Percentiles rank a stretch among this genome's conserved stretches.
phyloP scores from a whole-genome alignment of 1,284 basidiomycete species.

The Pseudomicrostroma phylloplanum region DNA sequence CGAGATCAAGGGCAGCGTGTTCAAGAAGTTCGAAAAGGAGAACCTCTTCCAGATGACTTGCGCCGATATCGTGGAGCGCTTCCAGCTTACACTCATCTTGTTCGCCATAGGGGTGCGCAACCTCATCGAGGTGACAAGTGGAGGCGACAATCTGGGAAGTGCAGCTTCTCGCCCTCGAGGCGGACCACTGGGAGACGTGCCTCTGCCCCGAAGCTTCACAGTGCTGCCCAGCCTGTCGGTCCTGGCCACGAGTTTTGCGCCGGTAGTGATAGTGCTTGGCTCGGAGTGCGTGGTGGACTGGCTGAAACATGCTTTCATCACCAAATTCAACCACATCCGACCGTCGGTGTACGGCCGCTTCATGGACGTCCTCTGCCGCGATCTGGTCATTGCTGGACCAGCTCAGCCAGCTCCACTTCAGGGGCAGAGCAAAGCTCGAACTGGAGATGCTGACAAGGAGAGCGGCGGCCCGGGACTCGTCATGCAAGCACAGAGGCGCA shows the following conservation, averaged over 20 bases:
- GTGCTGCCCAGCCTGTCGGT: constrained; percentile 51
- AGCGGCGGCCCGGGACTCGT: background rate
- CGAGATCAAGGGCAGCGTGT: constrained; percentile 97
- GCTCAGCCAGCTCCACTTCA: constrained; percentile 5
- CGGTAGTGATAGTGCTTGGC: constrained; percentile 78
- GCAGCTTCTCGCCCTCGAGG: constrained; percentile 51
- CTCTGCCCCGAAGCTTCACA: constrained; percentile 55
- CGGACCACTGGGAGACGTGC: constrained; percentile 50
- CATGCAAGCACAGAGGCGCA: constrained; percentile 52
- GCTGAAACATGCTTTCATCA: constrained; percentile 99
- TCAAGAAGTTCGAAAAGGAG: constrained; percentile 99
- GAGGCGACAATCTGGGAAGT: background rate
- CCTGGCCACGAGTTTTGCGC: constrained; percentile 86
- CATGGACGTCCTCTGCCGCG: constrained; percentile 89
- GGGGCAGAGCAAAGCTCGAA: background rate
- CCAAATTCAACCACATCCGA: constrained; percentile 82
- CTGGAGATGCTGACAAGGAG: background rate
- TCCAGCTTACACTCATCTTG: constrained; percentile 86
- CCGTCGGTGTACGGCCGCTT: constrained; percentile 92
- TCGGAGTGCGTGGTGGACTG: constrained; percentile 96
- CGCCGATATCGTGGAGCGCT: constrained; percentile 90
- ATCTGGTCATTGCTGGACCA: constrained; percentile 75
- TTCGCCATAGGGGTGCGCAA: constrained; percentile 86
- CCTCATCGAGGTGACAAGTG: constrained; percentile 70
- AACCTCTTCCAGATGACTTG: constrained; percentile 94